Conservation (phyloP, 1,139 yeast species). For the Sugiyamaella xylanicola region DNA sequence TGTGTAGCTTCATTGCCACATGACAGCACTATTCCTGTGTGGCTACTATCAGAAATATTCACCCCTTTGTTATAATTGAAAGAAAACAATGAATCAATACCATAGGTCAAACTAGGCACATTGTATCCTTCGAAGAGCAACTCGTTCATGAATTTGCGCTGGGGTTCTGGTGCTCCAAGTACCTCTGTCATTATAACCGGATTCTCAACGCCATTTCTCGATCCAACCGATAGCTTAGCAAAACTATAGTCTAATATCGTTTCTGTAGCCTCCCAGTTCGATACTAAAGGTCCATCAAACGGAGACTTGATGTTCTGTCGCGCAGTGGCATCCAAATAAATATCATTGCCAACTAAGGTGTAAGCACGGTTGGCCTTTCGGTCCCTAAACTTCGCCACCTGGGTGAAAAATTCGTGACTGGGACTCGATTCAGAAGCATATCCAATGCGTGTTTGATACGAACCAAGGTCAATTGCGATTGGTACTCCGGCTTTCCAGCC, state of each 20-base stretch:
- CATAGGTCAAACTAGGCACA: constrained; percentile 74
- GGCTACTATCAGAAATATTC: constrained; percentile 42
- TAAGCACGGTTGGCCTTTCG: constrained; percentile 65
- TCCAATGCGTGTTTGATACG: constrained; percentile 72
- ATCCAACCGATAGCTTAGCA: constrained; percentile 63
- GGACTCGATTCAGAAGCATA: constrained; percentile 59
- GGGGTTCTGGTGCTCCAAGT: constrained; percentile 67
- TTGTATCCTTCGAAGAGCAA: constrained; percentile 77
- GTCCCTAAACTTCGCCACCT: constrained; percentile 75
- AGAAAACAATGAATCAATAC: constrained; percentile 80
- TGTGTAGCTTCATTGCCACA: constrained; percentile 84
- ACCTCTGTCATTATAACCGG: constrained; percentile 85
- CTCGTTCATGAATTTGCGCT: constrained; percentile 75
- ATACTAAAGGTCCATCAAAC: constrained; percentile 80
- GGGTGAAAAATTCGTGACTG: constrained; percentile 65
- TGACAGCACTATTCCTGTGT: constrained; percentile 72
- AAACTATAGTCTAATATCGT: constrained; percentile 80
- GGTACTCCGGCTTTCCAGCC: constrained; percentile 63
- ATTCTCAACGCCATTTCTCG: constrained; percentile 55
- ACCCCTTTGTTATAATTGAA: constrained; percentile 45
- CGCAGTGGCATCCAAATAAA: constrained; percentile 67
- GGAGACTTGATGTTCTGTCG: constrained; percentile 74
- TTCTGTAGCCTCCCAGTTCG: constrained; percentile 93
- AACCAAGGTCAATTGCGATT: constrained; percentile 69
- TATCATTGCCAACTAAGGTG: constrained; percentile 82